Evolutionary conservation across 331 rosid species (phyloP).

Genomic region (Cydonia oblonga): DNA sequence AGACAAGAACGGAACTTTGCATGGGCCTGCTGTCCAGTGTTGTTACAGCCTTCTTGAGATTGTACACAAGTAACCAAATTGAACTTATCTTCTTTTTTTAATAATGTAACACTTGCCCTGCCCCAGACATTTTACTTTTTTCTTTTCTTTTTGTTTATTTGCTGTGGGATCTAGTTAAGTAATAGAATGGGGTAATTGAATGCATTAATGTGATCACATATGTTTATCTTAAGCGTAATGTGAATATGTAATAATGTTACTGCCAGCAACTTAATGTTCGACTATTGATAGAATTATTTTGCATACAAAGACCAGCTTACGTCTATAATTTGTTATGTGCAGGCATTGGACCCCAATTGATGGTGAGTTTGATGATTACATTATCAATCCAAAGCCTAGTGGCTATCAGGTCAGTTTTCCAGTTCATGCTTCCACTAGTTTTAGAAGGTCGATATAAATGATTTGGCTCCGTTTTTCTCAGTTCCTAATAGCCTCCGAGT

Average conservation of each 20-base stretch:
- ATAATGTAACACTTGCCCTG: neutral
- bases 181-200: neutral
- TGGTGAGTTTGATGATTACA: constrained; percentile 96
- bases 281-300: neutral
- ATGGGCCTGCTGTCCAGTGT: constrained; percentile 86
- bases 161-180: neutral
- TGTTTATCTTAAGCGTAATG: neutral
- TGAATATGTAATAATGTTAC: neutral
- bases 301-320: neutral
- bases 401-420: constrained; percentile 82
- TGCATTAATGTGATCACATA: neutral
- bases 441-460: neutral
- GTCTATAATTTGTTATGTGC: neutral
- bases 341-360: constrained; percentile 93
- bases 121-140: neutral
- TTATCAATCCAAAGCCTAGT: constrained; percentile 91
- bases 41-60: constrained; percentile 83
- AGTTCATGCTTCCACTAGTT: constrained; percentile 1
- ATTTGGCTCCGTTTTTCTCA: neutral
- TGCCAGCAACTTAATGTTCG: neutral
- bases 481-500: neutral
- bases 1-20: constrained; percentile 88
- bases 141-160: neutral
- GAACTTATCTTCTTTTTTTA: neutral
- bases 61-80: constrained; percentile 63